phyloP scores from a whole-genome alignment of 257 asterid genomes.

The Parsonsia alboflavescens region DNA sequence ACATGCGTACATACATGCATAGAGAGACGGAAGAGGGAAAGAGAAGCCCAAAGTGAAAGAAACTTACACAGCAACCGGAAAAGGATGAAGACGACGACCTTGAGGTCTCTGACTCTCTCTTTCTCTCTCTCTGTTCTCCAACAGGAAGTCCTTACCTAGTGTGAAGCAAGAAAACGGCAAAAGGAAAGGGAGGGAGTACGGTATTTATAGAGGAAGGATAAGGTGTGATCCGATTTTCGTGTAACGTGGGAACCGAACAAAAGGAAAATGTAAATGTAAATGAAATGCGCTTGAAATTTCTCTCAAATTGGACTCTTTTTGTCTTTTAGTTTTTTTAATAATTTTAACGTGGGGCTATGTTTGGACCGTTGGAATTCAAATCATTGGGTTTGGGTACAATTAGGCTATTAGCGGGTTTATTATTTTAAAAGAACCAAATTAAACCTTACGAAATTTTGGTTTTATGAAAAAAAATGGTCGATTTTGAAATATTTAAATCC shows the following conservation, averaged over 20 bases:
- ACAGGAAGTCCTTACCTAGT: background rate
- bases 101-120: conserved; percentile 25
- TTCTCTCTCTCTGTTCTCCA: conserved; percentile 14
- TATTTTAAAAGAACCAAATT: too few relatives aligned
- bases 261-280: conserved; percentile 20
- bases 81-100: conserved; percentile 18
- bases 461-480: too few relatives aligned
- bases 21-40: background rate
- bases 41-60: conserved; percentile 8
- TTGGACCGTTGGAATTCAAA: background rate
- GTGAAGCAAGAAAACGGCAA: conserved; percentile 17
- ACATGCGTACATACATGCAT: background rate
- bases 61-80: conserved; percentile 30
- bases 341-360: background rate
- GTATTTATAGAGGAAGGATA: conserved; percentile 50
- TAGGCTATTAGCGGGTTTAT: too few relatives aligned
- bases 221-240: conserved; percentile 47
- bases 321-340: conserved; percentile 1
- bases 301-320: conserved; percentile 25
- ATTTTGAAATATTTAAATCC: too few relatives aligned
- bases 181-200: conserved; percentile 9
- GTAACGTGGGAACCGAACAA: conserved; percentile 27
- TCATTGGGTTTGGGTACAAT: too few relatives aligned
- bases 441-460: too few relatives aligned
- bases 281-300: conserved; percentile 37